Percentiles rank a stretch among this genome's conserved stretches.
Evolutionary conservation across 495 filamentous ascomycete species (phyloP).

Genomic region (Astrothelium subdiscretum): DNA sequence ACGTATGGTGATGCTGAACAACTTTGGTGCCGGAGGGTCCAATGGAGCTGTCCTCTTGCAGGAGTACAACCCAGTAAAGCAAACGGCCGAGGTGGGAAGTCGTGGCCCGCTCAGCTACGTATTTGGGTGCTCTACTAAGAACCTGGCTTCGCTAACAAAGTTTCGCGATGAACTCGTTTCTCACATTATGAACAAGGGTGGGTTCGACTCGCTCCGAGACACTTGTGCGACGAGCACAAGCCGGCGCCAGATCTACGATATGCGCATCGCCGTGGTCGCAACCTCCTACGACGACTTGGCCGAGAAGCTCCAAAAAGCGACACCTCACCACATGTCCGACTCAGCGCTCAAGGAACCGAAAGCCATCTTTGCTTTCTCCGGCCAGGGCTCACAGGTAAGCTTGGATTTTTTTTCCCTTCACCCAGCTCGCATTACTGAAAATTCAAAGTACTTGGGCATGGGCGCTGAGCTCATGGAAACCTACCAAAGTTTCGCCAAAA

Average conservation of each 20-base stretch:
- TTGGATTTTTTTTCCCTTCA: not conserved
- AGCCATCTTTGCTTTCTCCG: slow-evolving; percentile 1
- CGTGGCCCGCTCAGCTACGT: not conserved
- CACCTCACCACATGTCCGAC: not conserved
- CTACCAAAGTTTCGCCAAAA: not conserved
- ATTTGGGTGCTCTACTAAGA: slow-evolving; percentile 1
- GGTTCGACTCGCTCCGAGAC: not conserved
- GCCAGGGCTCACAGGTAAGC: slow-evolving; percentile 2
- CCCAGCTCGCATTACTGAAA: not conserved
- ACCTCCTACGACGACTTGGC: not conserved
- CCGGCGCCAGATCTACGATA: not conserved
- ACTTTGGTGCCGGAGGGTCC: slow-evolving; percentile 2
- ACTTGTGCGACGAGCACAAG: slow-evolving; percentile 1
- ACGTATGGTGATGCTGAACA: slow-evolving; percentile 2
- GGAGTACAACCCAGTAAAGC: not conserved
- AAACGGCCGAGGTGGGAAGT: not conserved
- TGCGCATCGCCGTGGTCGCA: not conserved
- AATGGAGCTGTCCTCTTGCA: slow-evolving; percentile 6
- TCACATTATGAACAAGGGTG: not conserved
- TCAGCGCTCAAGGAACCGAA: not conserved
- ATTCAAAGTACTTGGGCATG: slow-evolving; percentile 2
- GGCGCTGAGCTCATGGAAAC: slow-evolving; percentile 2
- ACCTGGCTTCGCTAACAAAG: not conserved
- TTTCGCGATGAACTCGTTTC: slow-evolving; percentile 1
- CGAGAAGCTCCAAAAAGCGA: not conserved